phyloP scores from a whole-genome alignment of 2,329 filamentous ascomycete genomes.

The Penicillium sp. region DNA sequence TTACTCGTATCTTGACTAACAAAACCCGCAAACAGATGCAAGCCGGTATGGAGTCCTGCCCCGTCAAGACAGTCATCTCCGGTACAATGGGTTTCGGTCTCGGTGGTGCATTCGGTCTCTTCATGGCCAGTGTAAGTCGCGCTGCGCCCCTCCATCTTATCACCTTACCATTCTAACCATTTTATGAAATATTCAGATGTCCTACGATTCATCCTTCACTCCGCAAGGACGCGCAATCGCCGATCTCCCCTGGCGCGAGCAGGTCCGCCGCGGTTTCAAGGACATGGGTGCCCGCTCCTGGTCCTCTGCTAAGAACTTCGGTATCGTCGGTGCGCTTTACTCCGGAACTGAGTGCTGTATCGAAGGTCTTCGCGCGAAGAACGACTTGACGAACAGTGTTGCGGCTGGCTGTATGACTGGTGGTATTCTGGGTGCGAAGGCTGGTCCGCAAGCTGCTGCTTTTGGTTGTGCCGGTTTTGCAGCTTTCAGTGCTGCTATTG shows the following conservation, averaged over 20 bases:
- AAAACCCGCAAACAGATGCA: conserved; percentile 63
- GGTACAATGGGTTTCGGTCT: conserved; percentile 93
- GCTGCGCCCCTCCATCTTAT: neutral
- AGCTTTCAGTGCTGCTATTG: conserved; percentile 87
- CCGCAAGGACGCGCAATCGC: conserved; percentile 55
- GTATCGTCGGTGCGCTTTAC: conserved; percentile 87
- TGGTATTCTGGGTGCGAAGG: conserved; percentile 80
- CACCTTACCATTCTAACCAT: neutral
- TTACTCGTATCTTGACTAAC: neutral
- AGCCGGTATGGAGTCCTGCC: conserved; percentile 86
- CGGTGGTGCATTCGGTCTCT: conserved; percentile 90
- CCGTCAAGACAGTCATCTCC: conserved; percentile 82
- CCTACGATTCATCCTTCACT: conserved; percentile 89
- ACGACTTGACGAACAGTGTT: conserved; percentile 86
- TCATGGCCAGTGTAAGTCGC: conserved; percentile 86
- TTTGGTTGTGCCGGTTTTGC: conserved; percentile 92
- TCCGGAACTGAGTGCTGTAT: conserved; percentile 93
- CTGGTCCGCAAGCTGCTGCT: conserved; percentile 83
- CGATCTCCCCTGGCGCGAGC: conserved; percentile 75
- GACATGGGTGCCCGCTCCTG: conserved; percentile 89
- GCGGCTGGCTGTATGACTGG: conserved; percentile 89
- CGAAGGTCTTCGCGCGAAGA: conserved; percentile 86
- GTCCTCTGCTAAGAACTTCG: conserved; percentile 90
- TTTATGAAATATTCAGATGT: conserved; percentile 65
- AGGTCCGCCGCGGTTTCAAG: conserved; percentile 81